Base-by-base conservation (phyloP, 2,329 filamentous ascomycete species). In the Neonectria sp. region DNA sequence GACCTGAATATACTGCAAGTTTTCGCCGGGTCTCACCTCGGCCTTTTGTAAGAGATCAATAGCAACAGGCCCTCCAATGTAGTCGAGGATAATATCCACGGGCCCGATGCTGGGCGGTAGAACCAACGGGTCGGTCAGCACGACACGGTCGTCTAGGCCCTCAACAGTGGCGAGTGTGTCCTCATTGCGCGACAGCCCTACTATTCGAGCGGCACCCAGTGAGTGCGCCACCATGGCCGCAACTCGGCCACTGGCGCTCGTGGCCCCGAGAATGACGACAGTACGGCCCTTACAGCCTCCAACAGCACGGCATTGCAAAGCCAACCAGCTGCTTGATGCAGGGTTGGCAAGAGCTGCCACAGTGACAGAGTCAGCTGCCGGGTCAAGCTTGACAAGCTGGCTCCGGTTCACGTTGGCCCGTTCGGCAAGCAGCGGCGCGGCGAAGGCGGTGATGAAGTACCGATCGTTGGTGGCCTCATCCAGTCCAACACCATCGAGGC, bases 1-100 rank as follows among this genome's bases (percentile, higher is more conserved):
- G 6, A 69, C 33, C 9, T 65, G 55, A 12, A 69, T 51, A 13
- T 68, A 63, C n/a, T 69, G 65, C 24, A 69, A 6, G 24, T 68
- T 67, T 24, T 61, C 49, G 6, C 55, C 57, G 1, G n/a, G 35
- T 17, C 35, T 48, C 21, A 67, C 55, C 17, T 65, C 65, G 2
- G 56, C 64, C 11, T 57, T 52, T 8, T 49, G 49, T 29, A 69
- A 55, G 45, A 68, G 21, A 6, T 67, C 60, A 6, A 64, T n/a
- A 2, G 64, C 56, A 7, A n/a, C 24, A n/a, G 59, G 21, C 11
- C 67, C 64, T n/a, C 59, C 65, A 3, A 68, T 64, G 35, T 67
- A 68, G 24, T 69, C 67, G 6, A 69, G 52, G 3, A 69, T 33
- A n/a, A 68, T 63, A 24, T 69, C 55, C 2, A 69, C 25, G 3